A percentile compares a stretch with the other conserved stretches of the same genome.
phyloP scores from a whole-genome alignment of 1,284 basidiomycete species.

The Pascua guehoae region DNA sequence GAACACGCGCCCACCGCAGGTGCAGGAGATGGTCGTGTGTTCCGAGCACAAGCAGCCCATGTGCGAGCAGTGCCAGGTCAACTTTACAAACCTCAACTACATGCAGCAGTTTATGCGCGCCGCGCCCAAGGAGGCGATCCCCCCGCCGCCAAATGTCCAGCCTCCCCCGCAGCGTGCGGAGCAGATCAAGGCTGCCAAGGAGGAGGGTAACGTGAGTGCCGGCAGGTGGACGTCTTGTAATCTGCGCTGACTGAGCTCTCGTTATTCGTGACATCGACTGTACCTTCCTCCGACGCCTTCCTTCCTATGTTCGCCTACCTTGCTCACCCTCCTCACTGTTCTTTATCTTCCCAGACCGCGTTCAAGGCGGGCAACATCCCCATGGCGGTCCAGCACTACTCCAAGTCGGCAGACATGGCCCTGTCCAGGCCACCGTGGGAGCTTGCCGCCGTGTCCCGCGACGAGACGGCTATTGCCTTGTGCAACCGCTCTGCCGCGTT shows the following conservation, averaged over 20 bases:
- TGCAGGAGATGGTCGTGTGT: slow-evolving; percentile 53
- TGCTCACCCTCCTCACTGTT: not conserved
- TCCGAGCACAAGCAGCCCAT: slow-evolving; percentile 62
- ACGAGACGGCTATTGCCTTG: slow-evolving; percentile 82
- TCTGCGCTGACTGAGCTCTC: not conserved
- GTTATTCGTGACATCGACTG: not conserved
- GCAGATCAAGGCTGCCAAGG: slow-evolving; percentile 72
- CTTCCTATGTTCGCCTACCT: slow-evolving; percentile 6
- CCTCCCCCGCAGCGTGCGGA: slow-evolving; percentile 63
- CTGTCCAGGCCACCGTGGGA: slow-evolving; percentile 88
- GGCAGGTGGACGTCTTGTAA: not conserved
- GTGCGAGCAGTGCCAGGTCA: slow-evolving; percentile 65
- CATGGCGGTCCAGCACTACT: slow-evolving; percentile 79
- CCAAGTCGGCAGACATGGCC: slow-evolving; percentile 75
- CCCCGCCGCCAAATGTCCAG: slow-evolving; percentile 71
- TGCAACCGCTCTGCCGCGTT: slow-evolving; percentile 89
- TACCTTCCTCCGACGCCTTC: slow-evolving; percentile 1
- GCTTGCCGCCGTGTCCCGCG: slow-evolving; percentile 70
- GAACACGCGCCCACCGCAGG: slow-evolving; percentile 30
- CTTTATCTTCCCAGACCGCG: slow-evolving; percentile 54
- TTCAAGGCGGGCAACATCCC: slow-evolving; percentile 72
- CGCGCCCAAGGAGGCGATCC: slow-evolving; percentile 67
- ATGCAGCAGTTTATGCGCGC: slow-evolving; percentile 65
- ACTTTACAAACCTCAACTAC: slow-evolving; percentile 65
- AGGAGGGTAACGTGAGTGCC: slow-evolving; percentile 75